Conservation (phyloP, 108 stramenopile species). For the Nannochloropsis gaditana region DNA sequence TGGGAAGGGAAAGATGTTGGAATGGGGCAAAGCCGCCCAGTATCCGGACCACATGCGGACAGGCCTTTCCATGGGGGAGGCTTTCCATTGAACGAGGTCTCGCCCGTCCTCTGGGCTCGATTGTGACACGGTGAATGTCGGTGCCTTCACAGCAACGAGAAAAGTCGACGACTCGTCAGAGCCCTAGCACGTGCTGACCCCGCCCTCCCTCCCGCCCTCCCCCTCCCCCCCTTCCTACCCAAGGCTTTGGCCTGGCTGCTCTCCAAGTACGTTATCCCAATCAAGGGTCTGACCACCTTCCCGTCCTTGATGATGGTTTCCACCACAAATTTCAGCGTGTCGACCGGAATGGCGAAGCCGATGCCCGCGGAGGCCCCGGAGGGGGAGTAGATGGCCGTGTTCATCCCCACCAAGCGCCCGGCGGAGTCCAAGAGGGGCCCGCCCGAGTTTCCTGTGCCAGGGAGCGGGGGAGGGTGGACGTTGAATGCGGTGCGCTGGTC, state of each 20-base stretch:
- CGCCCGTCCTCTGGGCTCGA: too few species aligned
- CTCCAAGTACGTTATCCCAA: conserved; percentile 81
- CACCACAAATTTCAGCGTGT: conserved; percentile 69
- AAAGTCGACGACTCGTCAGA: not conserved
- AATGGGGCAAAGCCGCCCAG: too few species aligned
- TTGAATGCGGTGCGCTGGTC: too few species aligned
- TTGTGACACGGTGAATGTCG: not conserved
- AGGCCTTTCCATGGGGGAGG: too few species aligned
- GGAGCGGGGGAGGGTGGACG: too few species aligned
- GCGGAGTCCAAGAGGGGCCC: conserved; percentile 72
- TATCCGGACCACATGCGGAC: too few species aligned
- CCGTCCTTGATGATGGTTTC: conserved; percentile 72
- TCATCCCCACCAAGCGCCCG: conserved; percentile 82
- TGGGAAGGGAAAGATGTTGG: too few species aligned
- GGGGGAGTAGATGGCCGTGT: conserved; percentile 82
- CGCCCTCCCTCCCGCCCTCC: not conserved
- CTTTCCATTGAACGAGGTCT: too few species aligned
- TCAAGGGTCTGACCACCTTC: conserved; percentile 69
- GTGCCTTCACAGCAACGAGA: not conserved
- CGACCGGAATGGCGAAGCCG: conserved; percentile 89
- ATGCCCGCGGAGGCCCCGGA: conserved; percentile 73
- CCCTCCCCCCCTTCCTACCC: conserved; percentile 33
- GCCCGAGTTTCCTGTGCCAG: conserved; percentile 62
- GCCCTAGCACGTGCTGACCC: not conserved
- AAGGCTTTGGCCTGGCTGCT: conserved; percentile 72